Evolutionary conservation across 441 rosid genomes (phyloP).

Genomic region (Macaranga tanarius): DNA sequence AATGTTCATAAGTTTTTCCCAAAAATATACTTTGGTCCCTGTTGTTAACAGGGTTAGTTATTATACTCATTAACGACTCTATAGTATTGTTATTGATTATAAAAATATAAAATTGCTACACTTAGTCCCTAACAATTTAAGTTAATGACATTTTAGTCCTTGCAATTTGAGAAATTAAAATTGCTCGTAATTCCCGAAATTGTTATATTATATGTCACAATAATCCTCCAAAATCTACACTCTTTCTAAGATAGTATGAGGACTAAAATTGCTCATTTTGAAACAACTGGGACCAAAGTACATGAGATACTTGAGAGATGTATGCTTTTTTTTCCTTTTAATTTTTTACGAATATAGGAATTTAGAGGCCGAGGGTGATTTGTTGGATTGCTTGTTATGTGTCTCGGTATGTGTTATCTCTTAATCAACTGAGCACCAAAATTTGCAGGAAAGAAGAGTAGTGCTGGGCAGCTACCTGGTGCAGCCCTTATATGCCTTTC

Average conservation of each 20-base stretch:
- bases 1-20: neutral
- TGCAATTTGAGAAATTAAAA: neutral
- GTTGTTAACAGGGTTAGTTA: neutral
- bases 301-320: neutral
- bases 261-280: neutral
- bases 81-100: neutral
- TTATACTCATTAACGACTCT: neutral
- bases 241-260: neutral
- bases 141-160: neutral
- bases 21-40: neutral
- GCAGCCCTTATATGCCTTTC: slow-evolving; percentile 75
- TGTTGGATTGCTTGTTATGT: slow-evolving; percentile 15
- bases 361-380: neutral
- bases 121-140: neutral
- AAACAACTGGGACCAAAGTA: neutral
- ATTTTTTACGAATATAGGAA: slow-evolving; percentile 1
- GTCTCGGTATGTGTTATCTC: neutral
- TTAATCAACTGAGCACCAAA: slow-evolving; percentile 17
- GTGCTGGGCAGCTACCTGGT: slow-evolving; percentile 66
- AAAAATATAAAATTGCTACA: neutral
- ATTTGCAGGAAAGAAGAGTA: slow-evolving; percentile 56
- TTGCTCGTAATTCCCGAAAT: neutral
- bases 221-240: neutral
- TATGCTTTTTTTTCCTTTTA: neutral
- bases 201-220: neutral